Base-by-base conservation (phyloP, 768 basidiomycete genomes). In the Russula lepida region DNA sequence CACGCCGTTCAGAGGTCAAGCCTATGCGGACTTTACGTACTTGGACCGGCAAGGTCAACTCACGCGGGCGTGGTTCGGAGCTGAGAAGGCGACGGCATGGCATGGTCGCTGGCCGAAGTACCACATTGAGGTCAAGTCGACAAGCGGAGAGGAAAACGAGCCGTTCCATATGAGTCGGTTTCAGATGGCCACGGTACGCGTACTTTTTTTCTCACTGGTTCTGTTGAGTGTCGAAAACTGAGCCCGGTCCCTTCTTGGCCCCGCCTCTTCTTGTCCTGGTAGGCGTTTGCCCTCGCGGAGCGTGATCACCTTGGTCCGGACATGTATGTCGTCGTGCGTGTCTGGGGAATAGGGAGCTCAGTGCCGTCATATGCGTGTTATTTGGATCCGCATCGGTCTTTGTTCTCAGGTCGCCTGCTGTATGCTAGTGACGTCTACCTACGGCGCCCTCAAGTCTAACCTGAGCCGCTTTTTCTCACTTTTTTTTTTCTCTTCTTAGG, bases 41-140 rank as follows among this genome's bases (percentile, higher is more conserved):
- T 23, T 15, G 7, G 71, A 72, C 41, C 32, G 30, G 7, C 30
- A 54, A 1, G 71, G 71, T n/a, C 37, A 53, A 2, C 51, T 72
- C 27, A 72, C 71, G 8, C 59, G 55, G 17, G 21, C 30, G 9
- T 54, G 67, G 52, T 66, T 62, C 23, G 67, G 69, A 4, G 39
- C 57, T 6, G 62, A 61, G 49, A 56, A 58, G 35, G 53, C 28
- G 19, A 32, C 64, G 1, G 12, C 8, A n/a, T 70, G 68, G 69
- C 56, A 56, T 1, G 64, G 50, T 17, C 57, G 41, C 11, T 68
- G 69, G 68, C 71, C 71, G 8, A 62, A 47, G 27, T 72, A 69
- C 54, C 61, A 71, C 47, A 60, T 72, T 23, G 71, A 72, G 56
- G 69, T 72, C 52, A 72, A 72, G 61, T 56, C 71, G 2, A 69